Evolutionary conservation across 495 filamentous ascomycete species (phyloP), one percentile per base, ranked within the genome.

Genomic region (Penicillium longicatenatum): DNA sequence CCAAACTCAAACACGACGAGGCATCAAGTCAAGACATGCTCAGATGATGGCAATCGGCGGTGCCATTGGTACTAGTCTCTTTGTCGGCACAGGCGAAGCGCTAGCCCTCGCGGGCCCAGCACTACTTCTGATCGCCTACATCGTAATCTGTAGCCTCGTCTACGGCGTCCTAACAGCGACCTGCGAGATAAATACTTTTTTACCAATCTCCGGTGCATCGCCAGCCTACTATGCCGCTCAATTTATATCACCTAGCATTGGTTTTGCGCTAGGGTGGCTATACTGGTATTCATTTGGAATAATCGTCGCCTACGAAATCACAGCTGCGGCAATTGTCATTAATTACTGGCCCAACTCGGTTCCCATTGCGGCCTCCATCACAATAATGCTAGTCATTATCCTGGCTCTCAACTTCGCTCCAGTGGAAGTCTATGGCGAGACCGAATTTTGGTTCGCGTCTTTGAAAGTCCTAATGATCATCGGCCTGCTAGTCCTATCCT

Each of bases 371-470:
- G 86, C 84, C 31, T 86, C 86, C 75, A 89, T 91, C 62, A 76
- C 85, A 6, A 73, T 92, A 48, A 82, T 89, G 70, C 82, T 89
- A 63, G 75, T 85, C 22, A 62, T 89, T 22, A 84, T 92, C 58
- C 75, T 88, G 2, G 70, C 68, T 43, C 61, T 86, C 49, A 91
- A 92, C 69, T 80, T 86, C 57, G 76, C 90, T 24, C 82, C 87
- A 2, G 83, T 91, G 14, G 62, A 72, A 7, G 77, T 83, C 19
- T 92, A 88, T 66, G 89, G 87, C 21, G 86, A 91, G 68, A 78
- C 89, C 20, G 88, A 90, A 61, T 89, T 90, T 72, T 82, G 80
- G 67, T 86, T 91, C 63, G 84, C 85, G 12, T 81, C 79, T 2
- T 19, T 64, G 14, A 56, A 65, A 33, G 20, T 68, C 3, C 10